Conservation (phyloP, 139 green algal species). For the Ostreobium quekettii region DNA sequence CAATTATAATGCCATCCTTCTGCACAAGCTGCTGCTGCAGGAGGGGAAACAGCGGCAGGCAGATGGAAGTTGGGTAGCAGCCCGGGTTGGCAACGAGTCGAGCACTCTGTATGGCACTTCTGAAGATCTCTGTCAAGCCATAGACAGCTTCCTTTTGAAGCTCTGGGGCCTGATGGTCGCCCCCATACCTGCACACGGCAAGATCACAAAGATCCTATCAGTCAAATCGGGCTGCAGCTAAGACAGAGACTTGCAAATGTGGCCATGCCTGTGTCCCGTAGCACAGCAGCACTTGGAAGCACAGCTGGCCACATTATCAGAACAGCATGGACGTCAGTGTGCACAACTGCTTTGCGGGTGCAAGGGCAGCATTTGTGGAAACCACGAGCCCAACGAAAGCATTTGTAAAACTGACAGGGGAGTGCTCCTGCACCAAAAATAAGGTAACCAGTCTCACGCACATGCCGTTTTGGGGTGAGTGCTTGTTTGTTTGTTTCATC, state of each 20-base stretch:
- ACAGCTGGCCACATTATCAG: too few relatives aligned
- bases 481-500: neutral
- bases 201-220: too few relatives aligned
- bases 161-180: slow-evolving; percentile 77
- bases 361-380: too few relatives aligned
- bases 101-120: slow-evolving; percentile 59
- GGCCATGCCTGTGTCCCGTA: too few relatives aligned
- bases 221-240: too few relatives aligned
- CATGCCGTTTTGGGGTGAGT: neutral
- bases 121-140: slow-evolving; percentile 86
- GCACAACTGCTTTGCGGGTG: too few relatives aligned
- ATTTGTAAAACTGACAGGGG: too few relatives aligned
- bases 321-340: too few relatives aligned
- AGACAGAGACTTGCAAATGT: too few relatives aligned
- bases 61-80: slow-evolving; percentile 89
- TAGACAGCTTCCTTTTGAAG: slow-evolving; percentile 95
- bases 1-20: slow-evolving; percentile 91
- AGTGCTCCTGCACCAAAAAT: too few relatives aligned
- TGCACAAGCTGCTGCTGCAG: slow-evolving; percentile 65
- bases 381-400: too few relatives aligned
- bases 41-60: slow-evolving; percentile 78
- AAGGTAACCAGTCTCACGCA: neutral
- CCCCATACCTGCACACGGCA: slow-evolving; percentile 90
- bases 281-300: too few relatives aligned
- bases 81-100: slow-evolving; percentile 94